Evolutionary conservation across 345 rosid genomes (phyloP), one percentile per base, ranked within the genome.

Genomic region (Corymbia maculata): DNA sequence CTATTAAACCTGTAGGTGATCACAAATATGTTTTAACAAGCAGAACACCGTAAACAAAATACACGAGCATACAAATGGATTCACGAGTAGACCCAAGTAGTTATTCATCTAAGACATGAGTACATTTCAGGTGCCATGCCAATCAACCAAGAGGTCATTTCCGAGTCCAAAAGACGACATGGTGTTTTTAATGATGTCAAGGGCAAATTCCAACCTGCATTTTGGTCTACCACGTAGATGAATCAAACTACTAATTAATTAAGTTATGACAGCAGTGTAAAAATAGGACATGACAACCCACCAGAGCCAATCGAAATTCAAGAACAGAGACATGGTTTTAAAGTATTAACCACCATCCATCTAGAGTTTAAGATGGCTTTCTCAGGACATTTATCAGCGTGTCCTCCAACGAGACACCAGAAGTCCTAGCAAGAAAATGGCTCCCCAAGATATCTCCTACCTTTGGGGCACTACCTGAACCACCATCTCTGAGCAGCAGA

Each of bases 401-500:
- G 84, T 42, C 8, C 28, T 75, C 84, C 24, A 15, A 75, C 1
- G 8, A 19, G 49, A 36, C 84, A 75, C 49, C 84, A 19, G 28
- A 42, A 42, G 84, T 75, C 49, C 49, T 75, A 75, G 49, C 84
- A 75, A 36, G 49, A 42, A 75, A 21, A 42, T 42, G 84, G 84
- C 84, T 19, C 44, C 84, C 84, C 49, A 42, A 75, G 49, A 17
- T 21, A 28, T 55, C 49, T 9, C 28, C 49, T 19, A 36, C 47
- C 84, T 36, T 75, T 42, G 7, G 1, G 14, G 19, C 87, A 53
- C 88, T 94, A 98, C 92, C 99, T 94, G 79, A 96, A 89, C 99
- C 98, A 96, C 99, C 99, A 98, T 87, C 96, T 93, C 89, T 97
- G 97, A 92, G 92, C 93, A 45, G 96, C 93, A 42, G 94, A 90